Evolutionary conservation across 805 yeast genomes (phyloP), one percentile per base, ranked within the genome.

Genomic region (Ogataea angusta): DNA sequence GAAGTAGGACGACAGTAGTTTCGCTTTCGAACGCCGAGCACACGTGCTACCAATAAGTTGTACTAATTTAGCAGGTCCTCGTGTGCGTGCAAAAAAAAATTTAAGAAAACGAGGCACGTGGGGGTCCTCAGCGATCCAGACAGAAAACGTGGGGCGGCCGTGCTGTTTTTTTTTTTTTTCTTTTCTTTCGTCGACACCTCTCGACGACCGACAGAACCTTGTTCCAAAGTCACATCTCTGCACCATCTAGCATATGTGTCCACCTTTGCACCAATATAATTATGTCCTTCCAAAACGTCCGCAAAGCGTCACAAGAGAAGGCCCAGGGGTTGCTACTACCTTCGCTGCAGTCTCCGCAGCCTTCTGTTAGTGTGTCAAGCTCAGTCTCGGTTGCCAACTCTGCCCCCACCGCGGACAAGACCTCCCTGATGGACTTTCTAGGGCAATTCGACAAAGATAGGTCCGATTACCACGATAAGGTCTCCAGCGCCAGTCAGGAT

Each of bases 341-440:
- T 14, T 51, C 57, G 4, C 44, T 53, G 25, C 48, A 51, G 34
- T 42, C 53, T 9, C 46, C 56, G 15, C 52, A 49, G 29, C 57
- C 57, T 4, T 43, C 51, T 8, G 56, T 53, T 18, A 43, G 52
- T 23, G 37, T 51, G 4, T 48, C 54, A 13, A 48, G 41, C 37
- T 38, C 54, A 8, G 31, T 44, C 18, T 38, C 50, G 9, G 35
- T 40, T 23, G 49, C 46, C 23, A 42, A 43, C n/a, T 36, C 45
- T 12, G 28, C 43, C 14, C 40, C 30, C 5, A 22, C 40, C 10
- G 33, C 42, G 7, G 45, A 46, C 15, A 46, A 31, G 25, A 29
- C 37, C 14, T 44, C 35, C 22, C 38, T 53, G 24, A 47, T 53
- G 24, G 45, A 51, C 28, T 44, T 46, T 21, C 37, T 53, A 27